Base-by-base conservation (phyloP, 371 early-diverging fungal genomes). In the Zopfochytrium polystomum region DNA sequence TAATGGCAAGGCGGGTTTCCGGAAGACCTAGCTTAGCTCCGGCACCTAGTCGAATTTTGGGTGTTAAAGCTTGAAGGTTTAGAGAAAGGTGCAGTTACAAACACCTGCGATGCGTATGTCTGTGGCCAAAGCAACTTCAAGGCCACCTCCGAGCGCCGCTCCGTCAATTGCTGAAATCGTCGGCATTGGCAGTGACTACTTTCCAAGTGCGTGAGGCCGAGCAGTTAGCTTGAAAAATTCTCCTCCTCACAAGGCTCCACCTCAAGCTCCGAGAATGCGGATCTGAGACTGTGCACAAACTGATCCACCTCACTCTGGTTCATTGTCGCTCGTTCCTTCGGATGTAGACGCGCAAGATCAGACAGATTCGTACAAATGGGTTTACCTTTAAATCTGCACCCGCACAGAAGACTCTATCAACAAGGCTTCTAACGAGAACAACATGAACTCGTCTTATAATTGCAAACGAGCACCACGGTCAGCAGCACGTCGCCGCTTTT, bases 141-240 rank as follows among this genome's bases (percentile, higher is more conserved):
- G 75, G 7, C 96, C 98, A 26, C 96, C 98, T 11, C 96, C 98
- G 9, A 97, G 79, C 1, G 96, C 95, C 33, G 91, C 90, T 3
- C 98, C 98, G 65, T 97, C 95, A 61, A 97, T 85, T 27, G 89
- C 91, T 5, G 96, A 92, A 64, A 97, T 96, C 1, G 98, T 96
- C 18, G 98, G 95, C 50, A 90, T 83, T 2, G 92, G 93, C 33
- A 97, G 70, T 0, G 87, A 80, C 88, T 90, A 55, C 2, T 13
- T 13, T 20, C 26, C 13, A 48, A n/a, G n/a, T 2, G 22, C 20
- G 22, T 51, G 33, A 46, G n/a, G n/a, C n/a, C n/a, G n/a, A n/a
- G n/a, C n/a, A n/a, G n/a, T n/a, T n/a, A n/a, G n/a, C n/a, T 38
- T 38, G n/a, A 38, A 38, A n/a, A n/a, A 11, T 38, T 38, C 38